phyloP scores from a whole-genome alignment of 805 yeast species.

The Yarrowia deformans region DNA sequence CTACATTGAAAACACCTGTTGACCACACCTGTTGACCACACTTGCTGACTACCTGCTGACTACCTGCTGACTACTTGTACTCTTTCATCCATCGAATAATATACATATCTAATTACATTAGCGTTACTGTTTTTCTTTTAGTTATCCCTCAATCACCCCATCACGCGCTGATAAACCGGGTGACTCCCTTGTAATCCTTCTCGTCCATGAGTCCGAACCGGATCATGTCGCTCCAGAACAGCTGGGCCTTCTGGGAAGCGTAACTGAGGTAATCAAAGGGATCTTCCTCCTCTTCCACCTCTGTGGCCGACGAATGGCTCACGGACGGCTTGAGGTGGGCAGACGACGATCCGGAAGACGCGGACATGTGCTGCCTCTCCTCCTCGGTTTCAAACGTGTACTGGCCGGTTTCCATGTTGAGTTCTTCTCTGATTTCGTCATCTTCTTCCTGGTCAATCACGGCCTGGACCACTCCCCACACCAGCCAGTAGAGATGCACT shows the following conservation, averaged over 20 bases:
- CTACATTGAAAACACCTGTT: too few species aligned
- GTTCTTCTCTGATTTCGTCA: conserved; percentile 51
- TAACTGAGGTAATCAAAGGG: conserved; percentile 81
- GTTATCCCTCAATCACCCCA: too few species aligned
- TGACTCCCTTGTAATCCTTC: conserved; percentile 47
- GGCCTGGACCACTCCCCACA: conserved; percentile 92
- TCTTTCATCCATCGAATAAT: background rate
- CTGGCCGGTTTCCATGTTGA: conserved; percentile 53
- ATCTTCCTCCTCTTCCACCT: conserved; percentile 57
- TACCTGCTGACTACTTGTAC: background rate
- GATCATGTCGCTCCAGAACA: conserved; percentile 77
- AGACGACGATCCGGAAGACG: conserved; percentile 43
- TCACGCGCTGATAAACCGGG: conserved; percentile 19
- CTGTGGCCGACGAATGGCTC: conserved; percentile 44
- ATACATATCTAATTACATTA: conserved; percentile 10
- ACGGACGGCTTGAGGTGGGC: conserved; percentile 38
- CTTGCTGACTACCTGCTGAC: too few species aligned
- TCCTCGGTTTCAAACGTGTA: conserved; percentile 57
- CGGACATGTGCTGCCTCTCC: conserved; percentile 60
- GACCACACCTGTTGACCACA: too few species aligned
- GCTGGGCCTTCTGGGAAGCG: conserved; percentile 72
- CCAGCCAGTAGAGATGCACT: conserved; percentile 79
- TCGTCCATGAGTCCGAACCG: conserved; percentile 62
- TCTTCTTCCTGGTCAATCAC: conserved; percentile 54
- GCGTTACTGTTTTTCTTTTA: conserved; percentile 13